phyloP scores from a whole-genome alignment of 768 basidiomycete genomes.

The Saitozyma sp. region DNA sequence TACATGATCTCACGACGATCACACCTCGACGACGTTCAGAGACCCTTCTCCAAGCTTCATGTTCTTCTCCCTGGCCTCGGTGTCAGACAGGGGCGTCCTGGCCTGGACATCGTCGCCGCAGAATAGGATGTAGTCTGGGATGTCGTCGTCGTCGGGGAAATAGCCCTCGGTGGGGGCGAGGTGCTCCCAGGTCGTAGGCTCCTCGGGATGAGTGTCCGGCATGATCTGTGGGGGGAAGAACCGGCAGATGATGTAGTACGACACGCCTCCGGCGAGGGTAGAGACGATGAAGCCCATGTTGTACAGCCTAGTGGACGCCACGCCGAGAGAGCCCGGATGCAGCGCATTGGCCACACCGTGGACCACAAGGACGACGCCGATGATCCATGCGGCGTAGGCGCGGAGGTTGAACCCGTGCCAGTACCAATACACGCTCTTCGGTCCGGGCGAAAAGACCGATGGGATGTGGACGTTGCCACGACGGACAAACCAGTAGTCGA shows the following conservation, averaged over 20 bases:
- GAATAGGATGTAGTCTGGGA: slow-evolving; percentile 11
- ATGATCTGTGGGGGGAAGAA: slow-evolving; percentile 9
- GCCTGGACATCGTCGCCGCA: background rate
- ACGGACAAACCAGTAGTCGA: slow-evolving; percentile 14
- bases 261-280: slow-evolving; percentile 1
- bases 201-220: slow-evolving; percentile 7
- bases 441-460: slow-evolving; percentile 3
- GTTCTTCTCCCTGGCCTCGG: too few species aligned
- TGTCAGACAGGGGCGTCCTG: too few species aligned
- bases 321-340: slow-evolving; percentile 2
- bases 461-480: slow-evolving; percentile 11
- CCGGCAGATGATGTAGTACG: slow-evolving; percentile 14
- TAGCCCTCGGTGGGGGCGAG: slow-evolving; percentile 9
- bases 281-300: slow-evolving; percentile 17
- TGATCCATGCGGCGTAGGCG: slow-evolving; percentile 9
- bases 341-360: slow-evolving; percentile 15
- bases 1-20: too few species aligned
- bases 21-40: too few species aligned
- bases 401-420: slow-evolving; percentile 10
- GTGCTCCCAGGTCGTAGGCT: slow-evolving; percentile 6
- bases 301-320: slow-evolving; percentile 11
- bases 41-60: too few species aligned
- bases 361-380: slow-evolving; percentile 13
- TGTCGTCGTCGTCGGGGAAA: slow-evolving; percentile 9
- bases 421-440: slow-evolving; percentile 10